A percentile compares a stretch with the other conserved stretches of the same genome.
These are phyloP conservation scores for Syzygium aqueum DNA, from an alignment of 345 rosid genomes.

Conservation along the genomic window DNA sequence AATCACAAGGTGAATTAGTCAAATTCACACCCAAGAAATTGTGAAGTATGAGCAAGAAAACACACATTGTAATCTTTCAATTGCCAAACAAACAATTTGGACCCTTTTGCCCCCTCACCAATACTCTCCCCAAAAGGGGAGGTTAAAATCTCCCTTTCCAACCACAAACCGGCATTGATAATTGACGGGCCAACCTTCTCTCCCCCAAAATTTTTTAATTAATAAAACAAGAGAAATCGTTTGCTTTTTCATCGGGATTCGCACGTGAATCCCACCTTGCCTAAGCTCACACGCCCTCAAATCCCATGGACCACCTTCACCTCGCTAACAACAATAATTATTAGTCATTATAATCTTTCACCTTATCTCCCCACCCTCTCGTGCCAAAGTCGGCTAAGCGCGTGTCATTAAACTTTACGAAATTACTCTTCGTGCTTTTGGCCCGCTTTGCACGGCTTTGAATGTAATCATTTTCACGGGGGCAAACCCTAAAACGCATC, in stretches of 20 bases:
- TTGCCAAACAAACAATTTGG: neutral
- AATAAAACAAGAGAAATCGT: neutral
- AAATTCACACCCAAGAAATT: neutral
- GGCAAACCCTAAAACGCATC: neutral
- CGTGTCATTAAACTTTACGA: slow-evolving; percentile 6
- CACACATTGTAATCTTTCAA: neutral
- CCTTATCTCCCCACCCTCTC: slow-evolving; percentile 23
- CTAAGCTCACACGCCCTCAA: slow-evolving; percentile 23
- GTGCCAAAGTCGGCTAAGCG: slow-evolving; percentile 32
- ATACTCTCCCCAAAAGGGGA: neutral
- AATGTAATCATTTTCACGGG: neutral
- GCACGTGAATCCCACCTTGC: slow-evolving; percentile 58
- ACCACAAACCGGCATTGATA: slow-evolving; percentile 34
- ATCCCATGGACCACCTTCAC: neutral
- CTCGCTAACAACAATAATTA: neutral
- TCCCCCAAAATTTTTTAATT: neutral
- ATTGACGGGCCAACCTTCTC: slow-evolving; percentile 38
- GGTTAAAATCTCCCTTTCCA: slow-evolving; percentile 13
- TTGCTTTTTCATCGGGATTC: slow-evolving; percentile 14
- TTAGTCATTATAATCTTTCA: neutral
- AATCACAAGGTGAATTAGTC: neutral
- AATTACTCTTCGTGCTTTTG: neutral
- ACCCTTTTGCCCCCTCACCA: neutral
- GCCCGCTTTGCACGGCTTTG: neutral
- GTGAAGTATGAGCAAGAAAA: neutral